These are phyloP conservation scores for Nicotiana tomentosiformis DNA, from an alignment of 257 asterid genomes.

Conservation along the genomic window DNA sequence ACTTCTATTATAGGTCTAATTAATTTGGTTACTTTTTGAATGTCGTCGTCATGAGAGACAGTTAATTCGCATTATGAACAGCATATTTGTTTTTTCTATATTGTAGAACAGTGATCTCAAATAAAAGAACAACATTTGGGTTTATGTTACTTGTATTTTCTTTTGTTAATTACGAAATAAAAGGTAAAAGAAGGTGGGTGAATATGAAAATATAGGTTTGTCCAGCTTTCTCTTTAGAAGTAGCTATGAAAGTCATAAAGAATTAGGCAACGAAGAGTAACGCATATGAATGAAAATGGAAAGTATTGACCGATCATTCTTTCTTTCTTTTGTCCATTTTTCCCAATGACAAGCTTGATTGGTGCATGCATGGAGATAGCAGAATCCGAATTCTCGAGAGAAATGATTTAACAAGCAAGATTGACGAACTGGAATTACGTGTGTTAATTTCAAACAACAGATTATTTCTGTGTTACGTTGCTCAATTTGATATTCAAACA, in stretches of 20 bases:
- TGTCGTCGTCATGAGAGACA: constrained; percentile 3
- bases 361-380: neutral
- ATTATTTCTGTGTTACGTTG: neutral
- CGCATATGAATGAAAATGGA: neutral
- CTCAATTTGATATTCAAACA: neutral
- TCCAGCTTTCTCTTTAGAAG: neutral
- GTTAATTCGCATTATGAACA: neutral
- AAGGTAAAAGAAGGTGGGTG: neutral
- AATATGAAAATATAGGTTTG: neutral
- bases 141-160: neutral
- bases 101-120: neutral
- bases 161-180: neutral
- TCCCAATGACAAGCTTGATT: neutral
- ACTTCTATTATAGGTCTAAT: neutral
- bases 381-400: neutral
- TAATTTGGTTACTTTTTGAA: neutral
- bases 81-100: neutral
- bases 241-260: neutral
- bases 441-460: neutral
- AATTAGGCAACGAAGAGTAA: neutral
- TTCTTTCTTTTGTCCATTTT: neutral
- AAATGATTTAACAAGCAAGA: neutral
- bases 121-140: neutral
- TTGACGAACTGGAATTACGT: neutral
- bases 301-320: neutral